Evolutionary conservation across 345 rosid species (phyloP).

Genomic region (Populus euphratica): DNA sequence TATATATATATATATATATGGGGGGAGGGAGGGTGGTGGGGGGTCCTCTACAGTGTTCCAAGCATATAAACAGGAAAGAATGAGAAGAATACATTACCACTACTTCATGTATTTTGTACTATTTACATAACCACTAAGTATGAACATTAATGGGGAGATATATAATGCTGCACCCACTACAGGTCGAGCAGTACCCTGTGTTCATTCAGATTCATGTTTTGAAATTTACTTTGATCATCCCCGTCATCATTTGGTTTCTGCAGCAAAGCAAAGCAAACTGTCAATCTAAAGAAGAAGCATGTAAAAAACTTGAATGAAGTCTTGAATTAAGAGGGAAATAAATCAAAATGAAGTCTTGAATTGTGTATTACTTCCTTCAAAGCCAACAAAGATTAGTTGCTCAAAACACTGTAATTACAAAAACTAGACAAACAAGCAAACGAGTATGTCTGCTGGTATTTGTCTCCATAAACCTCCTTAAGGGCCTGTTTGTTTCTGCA

Average conservation of each 20-base stretch:
- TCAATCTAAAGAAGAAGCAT: background rate
- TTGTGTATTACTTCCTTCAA: background rate
- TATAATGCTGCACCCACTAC: slow-evolving; percentile 6
- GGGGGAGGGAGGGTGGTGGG: too few species aligned
- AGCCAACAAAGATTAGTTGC: background rate
- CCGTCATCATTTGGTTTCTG: slow-evolving; percentile 35
- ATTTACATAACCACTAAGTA: slow-evolving; percentile 26
- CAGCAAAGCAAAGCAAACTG: background rate
- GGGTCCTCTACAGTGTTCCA: slow-evolving; percentile 17
- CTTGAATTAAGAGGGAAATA: background rate
- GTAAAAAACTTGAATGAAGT: background rate
- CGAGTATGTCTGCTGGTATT: background rate
- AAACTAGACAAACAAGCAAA: background rate
- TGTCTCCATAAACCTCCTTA: background rate
- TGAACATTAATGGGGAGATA: background rate
- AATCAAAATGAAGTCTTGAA: background rate
- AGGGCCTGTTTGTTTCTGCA: too few species aligned
- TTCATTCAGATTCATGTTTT: slow-evolving; percentile 30
- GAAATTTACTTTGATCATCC: slow-evolving; percentile 22
- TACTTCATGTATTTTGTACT: slow-evolving; percentile 8
- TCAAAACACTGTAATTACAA: background rate
- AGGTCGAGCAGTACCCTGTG: slow-evolving; percentile 31
- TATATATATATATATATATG: background rate
- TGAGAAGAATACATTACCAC: slow-evolving; percentile 33
- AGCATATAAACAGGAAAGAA: slow-evolving; percentile 49